A percentile compares a stretch with the other conserved stretches of the same genome.
Evolutionary conservation across 177 flowering plant genomes (phyloP).

Genomic region (Tripterygium wilfordii): DNA sequence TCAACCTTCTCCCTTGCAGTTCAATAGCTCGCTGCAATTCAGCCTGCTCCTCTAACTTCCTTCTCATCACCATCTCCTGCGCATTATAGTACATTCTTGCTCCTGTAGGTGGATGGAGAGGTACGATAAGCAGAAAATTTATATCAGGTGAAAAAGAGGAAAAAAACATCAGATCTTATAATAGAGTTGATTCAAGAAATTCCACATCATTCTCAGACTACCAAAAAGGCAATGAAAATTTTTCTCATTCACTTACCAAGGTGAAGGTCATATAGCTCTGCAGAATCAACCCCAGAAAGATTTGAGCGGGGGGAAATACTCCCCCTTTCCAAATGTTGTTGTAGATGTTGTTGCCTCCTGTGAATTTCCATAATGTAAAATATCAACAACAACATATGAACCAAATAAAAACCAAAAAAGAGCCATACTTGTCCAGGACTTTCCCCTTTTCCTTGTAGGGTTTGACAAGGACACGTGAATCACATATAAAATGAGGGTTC

Average conservation of each 20-base stretch:
- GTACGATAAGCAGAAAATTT: not conserved
- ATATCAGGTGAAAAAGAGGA: not conserved
- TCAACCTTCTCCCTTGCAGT: conserved; percentile 45
- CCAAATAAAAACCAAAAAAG: not conserved
- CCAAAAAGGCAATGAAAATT: not conserved
- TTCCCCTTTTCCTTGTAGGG: conserved; percentile 84
- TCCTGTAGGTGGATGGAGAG: conserved; percentile 15
- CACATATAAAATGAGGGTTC: conserved; percentile 77
- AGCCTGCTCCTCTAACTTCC: conserved; percentile 57
- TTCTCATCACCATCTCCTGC: conserved; percentile 54
- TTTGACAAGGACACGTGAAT: conserved; percentile 70
- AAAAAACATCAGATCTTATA: not conserved
- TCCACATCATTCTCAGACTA: not conserved
- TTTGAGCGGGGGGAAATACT: conserved; percentile 41
- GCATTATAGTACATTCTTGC: conserved; percentile 41
- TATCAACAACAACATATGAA: not conserved
- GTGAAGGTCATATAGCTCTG: conserved; percentile 50
- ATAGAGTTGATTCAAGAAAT: not conserved
- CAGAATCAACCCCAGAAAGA: conserved; percentile 49
- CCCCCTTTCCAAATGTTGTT: conserved; percentile 40
- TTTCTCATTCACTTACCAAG: conserved; percentile 28
- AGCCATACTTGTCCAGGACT: conserved; percentile 54
- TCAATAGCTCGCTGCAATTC: conserved; percentile 64
- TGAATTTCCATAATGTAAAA: not conserved
- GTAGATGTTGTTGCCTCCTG: conserved; percentile 40